phyloP scores from a whole-genome alignment of 2,329 filamentous ascomycete genomes.

The Aspergillus carbonarius region DNA sequence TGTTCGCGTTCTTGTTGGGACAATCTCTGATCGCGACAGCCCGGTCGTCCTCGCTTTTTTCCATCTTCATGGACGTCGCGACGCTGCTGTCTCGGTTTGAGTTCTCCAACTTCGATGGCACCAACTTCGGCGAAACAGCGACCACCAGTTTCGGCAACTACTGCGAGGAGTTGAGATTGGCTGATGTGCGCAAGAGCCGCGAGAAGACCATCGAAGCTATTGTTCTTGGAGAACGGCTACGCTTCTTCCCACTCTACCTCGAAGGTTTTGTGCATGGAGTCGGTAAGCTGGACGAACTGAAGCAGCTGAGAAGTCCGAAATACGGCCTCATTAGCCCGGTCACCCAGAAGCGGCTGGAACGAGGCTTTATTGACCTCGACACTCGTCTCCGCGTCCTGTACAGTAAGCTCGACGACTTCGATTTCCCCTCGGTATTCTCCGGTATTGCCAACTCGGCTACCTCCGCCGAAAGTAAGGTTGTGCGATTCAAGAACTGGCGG shows the following conservation, averaged over 20 bases:
- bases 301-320: slow-evolving; percentile 67
- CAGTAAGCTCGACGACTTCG: slow-evolving; percentile 76
- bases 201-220: slow-evolving; percentile 89
- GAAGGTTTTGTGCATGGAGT: slow-evolving; percentile 90
- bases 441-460: slow-evolving; percentile 84
- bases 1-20: slow-evolving; percentile 64
- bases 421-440: slow-evolving; percentile 85
- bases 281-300: slow-evolving; percentile 75
- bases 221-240: slow-evolving; percentile 85
- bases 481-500: slow-evolving; percentile 84
- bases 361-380: slow-evolving; percentile 76
- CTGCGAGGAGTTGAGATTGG: slow-evolving; percentile 72
- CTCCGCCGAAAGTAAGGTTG: slow-evolving; percentile 69
- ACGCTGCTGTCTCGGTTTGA: slow-evolving; percentile 57
- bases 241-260: slow-evolving; percentile 77
- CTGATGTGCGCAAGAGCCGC: slow-evolving; percentile 75
- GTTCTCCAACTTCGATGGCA: slow-evolving; percentile 62
- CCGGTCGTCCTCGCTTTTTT: slow-evolving; percentile 55
- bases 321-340: slow-evolving; percentile 67
- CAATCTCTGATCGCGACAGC: slow-evolving; percentile 61
- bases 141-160: slow-evolving; percentile 57
- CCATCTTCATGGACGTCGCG: slow-evolving; percentile 62
- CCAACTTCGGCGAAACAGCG: slow-evolving; percentile 63
- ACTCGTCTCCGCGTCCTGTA: slow-evolving; percentile 70
- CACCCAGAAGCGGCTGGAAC: slow-evolving; percentile 77